A percentile compares a stretch with the other conserved stretches of the same genome.
Evolutionary conservation across 2,329 filamentous ascomycete species (phyloP).

Genomic region (Meredithiella fracta): DNA sequence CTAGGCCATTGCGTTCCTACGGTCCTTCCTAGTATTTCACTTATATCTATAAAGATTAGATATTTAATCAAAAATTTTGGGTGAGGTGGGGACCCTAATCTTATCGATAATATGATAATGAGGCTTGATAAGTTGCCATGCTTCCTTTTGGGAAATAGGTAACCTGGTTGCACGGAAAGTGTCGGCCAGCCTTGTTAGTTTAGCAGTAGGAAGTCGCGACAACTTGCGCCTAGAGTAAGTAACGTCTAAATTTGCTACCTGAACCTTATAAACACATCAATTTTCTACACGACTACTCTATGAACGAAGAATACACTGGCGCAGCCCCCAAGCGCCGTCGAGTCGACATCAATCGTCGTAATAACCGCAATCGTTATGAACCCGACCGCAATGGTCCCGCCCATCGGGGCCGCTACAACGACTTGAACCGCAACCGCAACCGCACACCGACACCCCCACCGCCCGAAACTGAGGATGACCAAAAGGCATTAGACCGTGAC

Average conservation of each 20-base stretch:
- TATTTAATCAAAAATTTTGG: constrained; percentile 9
- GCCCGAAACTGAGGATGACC: constrained; percentile 42
- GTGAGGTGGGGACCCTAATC: constrained; percentile 5
- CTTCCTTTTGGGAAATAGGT: neutral
- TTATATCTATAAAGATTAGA: constrained; percentile 3
- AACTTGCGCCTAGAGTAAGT: neutral
- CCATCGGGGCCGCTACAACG: neutral
- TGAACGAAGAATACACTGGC: constrained; percentile 21
- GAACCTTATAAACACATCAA: neutral
- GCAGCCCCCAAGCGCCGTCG: constrained; percentile 26
- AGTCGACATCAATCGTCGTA: constrained; percentile 20
- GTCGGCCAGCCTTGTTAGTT: constrained; percentile 8
- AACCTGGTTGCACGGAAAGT: constrained; percentile 5
- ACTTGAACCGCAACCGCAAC: constrained; percentile 27
- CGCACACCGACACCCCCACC: constrained; percentile 20
- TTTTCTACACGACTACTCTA: neutral
- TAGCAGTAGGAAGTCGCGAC: neutral
- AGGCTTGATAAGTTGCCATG: neutral
- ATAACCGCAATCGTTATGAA: constrained; percentile 20
- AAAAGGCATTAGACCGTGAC: constrained; percentile 65
- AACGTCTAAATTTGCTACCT: neutral
- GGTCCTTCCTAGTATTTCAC: constrained; percentile 4
- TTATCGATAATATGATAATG: constrained; percentile 13
- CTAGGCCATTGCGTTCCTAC: constrained; percentile 4
- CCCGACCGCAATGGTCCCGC: constrained; percentile 20